Percentiles rank a stretch among this genome's conserved stretches.
phyloP scores from a whole-genome alignment of 495 filamentous ascomycete species.

The Podospora bellae-mahoneyi region DNA sequence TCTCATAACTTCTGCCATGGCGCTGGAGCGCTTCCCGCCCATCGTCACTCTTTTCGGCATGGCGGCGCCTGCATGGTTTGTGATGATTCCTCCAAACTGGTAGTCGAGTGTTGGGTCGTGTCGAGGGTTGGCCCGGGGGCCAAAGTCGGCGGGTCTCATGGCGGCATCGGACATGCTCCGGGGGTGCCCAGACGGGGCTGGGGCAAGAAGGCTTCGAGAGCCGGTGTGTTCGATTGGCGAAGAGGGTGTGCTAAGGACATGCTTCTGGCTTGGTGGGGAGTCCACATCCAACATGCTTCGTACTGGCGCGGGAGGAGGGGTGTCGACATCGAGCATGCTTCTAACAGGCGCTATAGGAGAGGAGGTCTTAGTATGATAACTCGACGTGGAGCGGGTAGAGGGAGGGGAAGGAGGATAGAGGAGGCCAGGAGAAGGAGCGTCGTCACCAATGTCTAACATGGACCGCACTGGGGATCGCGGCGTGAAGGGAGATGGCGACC shows the following conservation, averaged over 20 bases:
- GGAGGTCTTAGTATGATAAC: constrained; percentile 29
- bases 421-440: constrained; percentile 26
- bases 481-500: constrained; percentile 48
- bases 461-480: constrained; percentile 55
- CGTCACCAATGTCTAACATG: constrained; percentile 52
- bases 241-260: constrained; percentile 38
- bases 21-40: constrained; percentile 38
- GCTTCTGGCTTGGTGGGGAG: constrained; percentile 30
- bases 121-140: constrained; percentile 32
- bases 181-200: constrained; percentile 28
- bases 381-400: constrained; percentile 27
- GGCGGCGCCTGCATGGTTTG: constrained; percentile 42
- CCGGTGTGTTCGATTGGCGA: constrained; percentile 36
- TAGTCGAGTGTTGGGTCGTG: constrained; percentile 47
- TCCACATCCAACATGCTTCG: constrained; percentile 45
- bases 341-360: constrained; percentile 44
- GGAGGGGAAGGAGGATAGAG: constrained; percentile 14
- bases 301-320: constrained; percentile 33
- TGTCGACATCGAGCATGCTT: constrained; percentile 59
- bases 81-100: constrained; percentile 52
- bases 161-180: constrained; percentile 52
- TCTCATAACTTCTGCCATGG: constrained; percentile 49
- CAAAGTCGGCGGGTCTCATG: constrained; percentile 42
- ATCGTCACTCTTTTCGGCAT: constrained; percentile 45
- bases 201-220: not conserved